Evolutionary conservation across 345 rosid species (phyloP).

Genomic region (Ceriops tagal): DNA sequence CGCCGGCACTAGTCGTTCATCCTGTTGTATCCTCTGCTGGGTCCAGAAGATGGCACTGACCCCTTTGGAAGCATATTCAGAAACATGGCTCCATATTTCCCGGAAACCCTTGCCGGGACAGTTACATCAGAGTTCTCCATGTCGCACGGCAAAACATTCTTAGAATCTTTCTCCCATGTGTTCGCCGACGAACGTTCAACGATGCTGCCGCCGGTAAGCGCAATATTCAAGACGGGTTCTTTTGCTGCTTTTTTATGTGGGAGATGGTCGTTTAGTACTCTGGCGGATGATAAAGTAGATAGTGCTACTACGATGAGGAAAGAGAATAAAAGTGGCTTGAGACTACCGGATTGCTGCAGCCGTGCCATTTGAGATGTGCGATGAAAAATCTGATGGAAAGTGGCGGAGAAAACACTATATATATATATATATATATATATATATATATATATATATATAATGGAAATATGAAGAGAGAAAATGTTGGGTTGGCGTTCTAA

Average conservation of each 20-base stretch:
- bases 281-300: neutral
- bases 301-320: neutral
- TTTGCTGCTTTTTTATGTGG: neutral
- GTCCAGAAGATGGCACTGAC: constrained; percentile 5
- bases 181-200: neutral
- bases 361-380: neutral
- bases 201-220: neutral
- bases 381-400: neutral
- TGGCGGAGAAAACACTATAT: neutral
- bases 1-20: neutral
- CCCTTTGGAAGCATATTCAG: constrained; percentile 12
- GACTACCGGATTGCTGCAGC: neutral
- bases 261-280: neutral
- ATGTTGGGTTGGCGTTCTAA: neutral
- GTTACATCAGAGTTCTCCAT: neutral
- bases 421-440: neutral
- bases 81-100: constrained; percentile 1
- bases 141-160: neutral
- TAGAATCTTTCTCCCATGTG: neutral
- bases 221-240: neutral
- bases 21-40: constrained; percentile 3
- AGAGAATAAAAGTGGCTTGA: neutral
- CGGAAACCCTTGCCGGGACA: neutral
- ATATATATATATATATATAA: neutral
- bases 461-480: neutral